A percentile compares a stretch with the other conserved stretches of the same genome.
phyloP scores from a whole-genome alignment of 148 eudicot species.

The Rhododendron vialii region DNA sequence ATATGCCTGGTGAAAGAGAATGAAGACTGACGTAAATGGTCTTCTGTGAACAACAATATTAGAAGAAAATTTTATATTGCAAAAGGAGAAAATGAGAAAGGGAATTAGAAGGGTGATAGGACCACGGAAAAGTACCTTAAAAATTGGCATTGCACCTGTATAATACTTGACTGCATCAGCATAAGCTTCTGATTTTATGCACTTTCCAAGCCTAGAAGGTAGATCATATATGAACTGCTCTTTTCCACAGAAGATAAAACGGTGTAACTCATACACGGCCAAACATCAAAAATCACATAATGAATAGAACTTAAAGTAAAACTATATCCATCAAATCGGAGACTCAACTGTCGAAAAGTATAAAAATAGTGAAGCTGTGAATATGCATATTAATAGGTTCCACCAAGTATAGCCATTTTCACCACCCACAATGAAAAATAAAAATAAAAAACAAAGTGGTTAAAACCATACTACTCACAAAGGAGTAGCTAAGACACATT shows the following conservation, averaged over 20 bases:
- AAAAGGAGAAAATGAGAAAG: not conserved
- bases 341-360: not conserved
- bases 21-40: not conserved
- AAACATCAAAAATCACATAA: conserved; percentile 14
- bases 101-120: conserved; percentile 3
- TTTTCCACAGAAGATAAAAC: conserved; percentile 42
- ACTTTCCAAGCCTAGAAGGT: conserved; percentile 89
- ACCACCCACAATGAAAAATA: not conserved
- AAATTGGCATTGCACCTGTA: conserved; percentile 98
- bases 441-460: not conserved
- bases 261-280: conserved; percentile 30
- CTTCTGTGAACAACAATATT: not conserved
- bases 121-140: conserved; percentile 53
- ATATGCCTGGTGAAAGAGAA: conserved; percentile 52
- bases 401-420: not conserved
- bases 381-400: not conserved
- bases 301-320: not conserved
- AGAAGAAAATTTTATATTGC: not conserved
- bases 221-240: conserved; percentile 98
- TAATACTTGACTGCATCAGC: conserved; percentile 95
- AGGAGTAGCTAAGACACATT: not conserved
- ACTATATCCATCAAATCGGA: not conserved
- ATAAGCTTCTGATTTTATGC: conserved; percentile 95
- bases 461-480: not conserved
- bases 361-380: not conserved